These are phyloP conservation scores for Globisporangium paddicum DNA, from an alignment of 352 stramenopile species.

Conservation along the genomic window DNA sequence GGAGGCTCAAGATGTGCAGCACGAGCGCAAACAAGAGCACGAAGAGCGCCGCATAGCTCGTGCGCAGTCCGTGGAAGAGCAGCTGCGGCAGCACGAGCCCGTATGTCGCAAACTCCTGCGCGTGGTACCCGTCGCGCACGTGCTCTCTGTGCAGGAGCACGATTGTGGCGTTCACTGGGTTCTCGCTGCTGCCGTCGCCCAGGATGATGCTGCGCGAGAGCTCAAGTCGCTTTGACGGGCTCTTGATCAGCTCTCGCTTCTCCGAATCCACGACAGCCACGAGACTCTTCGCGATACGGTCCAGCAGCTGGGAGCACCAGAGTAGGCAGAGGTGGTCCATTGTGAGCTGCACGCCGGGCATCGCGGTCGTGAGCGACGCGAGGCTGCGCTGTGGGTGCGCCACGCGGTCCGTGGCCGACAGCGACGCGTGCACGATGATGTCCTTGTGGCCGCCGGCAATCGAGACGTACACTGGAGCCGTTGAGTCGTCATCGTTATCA, in stretches of 20 bases:
- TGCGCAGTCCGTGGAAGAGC: slow-evolving; percentile 47
- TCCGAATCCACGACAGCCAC: slow-evolving; percentile 51
- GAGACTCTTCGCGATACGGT: slow-evolving; percentile 55
- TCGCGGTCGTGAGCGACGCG: slow-evolving; percentile 44
- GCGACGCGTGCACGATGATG: slow-evolving; percentile 56
- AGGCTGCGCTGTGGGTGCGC: slow-evolving; percentile 26
- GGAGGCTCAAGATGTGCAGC: slow-evolving; percentile 58
- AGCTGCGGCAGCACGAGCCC: slow-evolving; percentile 37
- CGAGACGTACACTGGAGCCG: slow-evolving; percentile 51
- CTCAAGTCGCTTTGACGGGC: slow-evolving; percentile 32
- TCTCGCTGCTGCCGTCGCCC: slow-evolving; percentile 7
- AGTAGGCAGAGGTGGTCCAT: slow-evolving; percentile 82
- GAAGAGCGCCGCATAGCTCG: slow-evolving; percentile 34
- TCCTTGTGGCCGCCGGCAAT: slow-evolving; percentile 83
- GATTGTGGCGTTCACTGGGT: slow-evolving; percentile 8
- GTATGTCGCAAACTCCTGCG: slow-evolving; percentile 43
- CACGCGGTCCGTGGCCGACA: slow-evolving; percentile 32
- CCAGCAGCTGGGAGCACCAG: slow-evolving; percentile 83
- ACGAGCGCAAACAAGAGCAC: slow-evolving; percentile 63
- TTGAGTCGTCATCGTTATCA: slow-evolving; percentile 4
- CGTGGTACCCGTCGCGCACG: slow-evolving; percentile 47
- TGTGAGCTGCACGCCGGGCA: slow-evolving; percentile 54
- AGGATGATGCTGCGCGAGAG: slow-evolving; percentile 43
- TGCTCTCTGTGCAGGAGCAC: slow-evolving; percentile 39
- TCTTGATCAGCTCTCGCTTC: slow-evolving; percentile 36